Conservation (phyloP, 257 asterid species). For the Solanum corneliomulleri region DNA sequence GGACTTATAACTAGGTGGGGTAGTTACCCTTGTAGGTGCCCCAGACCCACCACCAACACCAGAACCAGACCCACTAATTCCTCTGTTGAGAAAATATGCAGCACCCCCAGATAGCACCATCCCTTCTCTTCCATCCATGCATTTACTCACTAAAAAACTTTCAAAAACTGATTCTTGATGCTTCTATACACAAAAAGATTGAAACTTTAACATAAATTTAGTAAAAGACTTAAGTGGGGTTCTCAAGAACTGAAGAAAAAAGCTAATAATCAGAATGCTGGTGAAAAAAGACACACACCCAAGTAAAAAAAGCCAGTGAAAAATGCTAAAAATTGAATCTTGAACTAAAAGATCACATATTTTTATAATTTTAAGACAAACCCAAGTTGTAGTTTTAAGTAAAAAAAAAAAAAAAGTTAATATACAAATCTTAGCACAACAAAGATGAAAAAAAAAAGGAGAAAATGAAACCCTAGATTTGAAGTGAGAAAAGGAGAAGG, state of each 20-base stretch:
- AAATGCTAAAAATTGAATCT: neutral
- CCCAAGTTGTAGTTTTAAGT: neutral
- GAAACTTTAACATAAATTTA: neutral
- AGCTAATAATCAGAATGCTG: neutral
- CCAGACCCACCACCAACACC: constrained; percentile 10
- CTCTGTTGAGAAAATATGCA: constrained; percentile 18
- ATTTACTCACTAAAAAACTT: constrained; percentile 10
- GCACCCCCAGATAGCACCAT: constrained; percentile 22
- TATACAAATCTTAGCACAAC: neutral
- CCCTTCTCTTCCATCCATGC: constrained; percentile 40
- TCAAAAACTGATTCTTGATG: neutral
- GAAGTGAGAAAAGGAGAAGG: neutral
- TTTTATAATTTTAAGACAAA: neutral
- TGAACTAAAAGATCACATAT: neutral
- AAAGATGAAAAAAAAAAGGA: neutral
- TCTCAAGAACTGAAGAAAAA: neutral
- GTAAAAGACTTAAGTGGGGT: neutral
- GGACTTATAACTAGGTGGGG: constrained; percentile 37
- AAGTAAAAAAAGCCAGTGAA: neutral
- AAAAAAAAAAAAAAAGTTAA: neutral
- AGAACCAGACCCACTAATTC: constrained; percentile 16
- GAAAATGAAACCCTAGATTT: neutral
- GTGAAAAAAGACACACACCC: neutral
- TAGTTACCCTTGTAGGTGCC: constrained; percentile 9
- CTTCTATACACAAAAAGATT: neutral